These are phyloP conservation scores for Aspergillus chevalieri DNA, from an alignment of 2,329 filamentous ascomycete species.

Conservation along the genomic window DNA sequence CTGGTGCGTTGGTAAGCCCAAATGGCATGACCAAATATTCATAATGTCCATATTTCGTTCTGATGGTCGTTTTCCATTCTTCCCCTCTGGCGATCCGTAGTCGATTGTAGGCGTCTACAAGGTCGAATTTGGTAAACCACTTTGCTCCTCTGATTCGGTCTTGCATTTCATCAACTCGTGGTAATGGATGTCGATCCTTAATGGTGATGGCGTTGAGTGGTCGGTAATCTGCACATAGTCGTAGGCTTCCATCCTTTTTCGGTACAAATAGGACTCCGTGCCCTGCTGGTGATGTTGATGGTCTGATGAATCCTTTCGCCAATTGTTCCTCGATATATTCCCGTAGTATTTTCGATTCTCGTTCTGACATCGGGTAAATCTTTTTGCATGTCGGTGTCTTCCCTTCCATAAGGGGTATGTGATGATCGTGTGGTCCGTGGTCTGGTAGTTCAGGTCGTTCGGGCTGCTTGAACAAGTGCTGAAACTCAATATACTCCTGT, in stretches of 20 bases:
- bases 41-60: slow-evolving; percentile 13
- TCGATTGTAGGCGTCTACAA: slow-evolving; percentile 14
- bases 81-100: slow-evolving; percentile 13
- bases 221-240: slow-evolving; percentile 13
- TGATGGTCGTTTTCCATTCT: slow-evolving; percentile 7
- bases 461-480: too few relatives aligned
- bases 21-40: slow-evolving; percentile 20
- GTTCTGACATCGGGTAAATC: background rate
- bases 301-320: background rate
- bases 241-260: background rate
- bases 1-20: slow-evolving; percentile 14
- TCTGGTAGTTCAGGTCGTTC: background rate
- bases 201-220: slow-evolving; percentile 18
- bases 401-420: background rate
- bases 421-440: background rate
- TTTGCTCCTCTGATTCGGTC: slow-evolving; percentile 9
- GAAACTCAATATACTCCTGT: too few relatives aligned
- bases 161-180: slow-evolving; percentile 18
- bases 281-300: background rate
- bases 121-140: slow-evolving; percentile 21
- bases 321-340: background rate
- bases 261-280: background rate
- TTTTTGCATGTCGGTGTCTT: background rate
- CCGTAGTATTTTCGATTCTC: background rate
- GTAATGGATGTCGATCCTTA: slow-evolving; percentile 21